Conservation (phyloP, 768 basidiomycete genomes). For the Hirschioporus abietinus region DNA sequence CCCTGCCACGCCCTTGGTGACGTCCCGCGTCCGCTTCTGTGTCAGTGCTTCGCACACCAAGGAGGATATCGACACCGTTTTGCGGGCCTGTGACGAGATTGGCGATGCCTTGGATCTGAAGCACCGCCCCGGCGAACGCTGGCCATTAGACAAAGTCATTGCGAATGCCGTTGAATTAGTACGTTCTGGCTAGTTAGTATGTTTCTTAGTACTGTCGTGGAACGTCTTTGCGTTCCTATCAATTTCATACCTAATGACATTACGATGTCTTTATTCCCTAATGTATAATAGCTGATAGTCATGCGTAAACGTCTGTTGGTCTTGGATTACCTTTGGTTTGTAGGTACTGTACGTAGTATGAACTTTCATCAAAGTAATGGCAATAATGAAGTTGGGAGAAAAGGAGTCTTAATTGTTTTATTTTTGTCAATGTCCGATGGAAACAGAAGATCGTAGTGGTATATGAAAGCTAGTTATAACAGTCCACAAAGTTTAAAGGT, state of each 20-base stretch:
- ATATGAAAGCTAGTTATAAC: neutral
- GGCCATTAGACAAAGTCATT: conserved; percentile 73
- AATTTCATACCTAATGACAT: neutral
- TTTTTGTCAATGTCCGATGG: neutral
- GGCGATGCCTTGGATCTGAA: conserved; percentile 90
- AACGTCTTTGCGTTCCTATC: neutral
- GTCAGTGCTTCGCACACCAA: conserved; percentile 95
- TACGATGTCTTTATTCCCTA: neutral
- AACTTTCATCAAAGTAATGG: neutral
- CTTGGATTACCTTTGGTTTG: neutral
- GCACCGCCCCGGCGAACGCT: conserved; percentile 66
- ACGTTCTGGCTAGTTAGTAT: neutral
- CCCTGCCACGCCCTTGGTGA: conserved; percentile 85
- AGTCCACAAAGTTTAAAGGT: neutral
- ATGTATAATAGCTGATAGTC: neutral
- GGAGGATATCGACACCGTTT: conserved; percentile 84
- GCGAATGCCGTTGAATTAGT: conserved; percentile 73
- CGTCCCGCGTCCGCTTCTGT: conserved; percentile 88
- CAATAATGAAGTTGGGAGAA: neutral
- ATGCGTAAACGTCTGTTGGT: neutral
- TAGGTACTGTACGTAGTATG: neutral
- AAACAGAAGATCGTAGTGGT: neutral
- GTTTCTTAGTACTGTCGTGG: too few species aligned
- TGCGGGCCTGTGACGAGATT: conserved; percentile 87
- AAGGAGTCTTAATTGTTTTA: neutral